Conservation (phyloP, 2,329 filamentous ascomycete genomes). For the Dactylellina parvicollis region DNA sequence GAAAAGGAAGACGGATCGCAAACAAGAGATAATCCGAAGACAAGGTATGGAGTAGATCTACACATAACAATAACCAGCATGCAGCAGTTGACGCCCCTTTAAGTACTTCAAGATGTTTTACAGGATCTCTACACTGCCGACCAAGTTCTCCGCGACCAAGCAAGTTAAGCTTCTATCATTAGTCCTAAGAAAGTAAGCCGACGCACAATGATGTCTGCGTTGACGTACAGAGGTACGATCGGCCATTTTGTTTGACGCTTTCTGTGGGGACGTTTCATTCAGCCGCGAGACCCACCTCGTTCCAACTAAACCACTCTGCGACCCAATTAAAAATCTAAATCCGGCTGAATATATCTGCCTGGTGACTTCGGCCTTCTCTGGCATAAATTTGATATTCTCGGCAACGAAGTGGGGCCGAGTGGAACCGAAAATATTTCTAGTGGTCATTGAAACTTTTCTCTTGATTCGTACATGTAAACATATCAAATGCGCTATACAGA, state of each 20-base stretch:
- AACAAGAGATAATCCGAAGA: too few relatives aligned
- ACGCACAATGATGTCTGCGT: slow-evolving; percentile 29
- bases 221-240: slow-evolving; percentile 27
- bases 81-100: not conserved
- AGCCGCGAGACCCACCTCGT: slow-evolving; percentile 21
- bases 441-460: too few relatives aligned
- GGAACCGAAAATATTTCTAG: too few relatives aligned
- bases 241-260: slow-evolving; percentile 8
- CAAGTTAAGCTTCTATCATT: slow-evolving; percentile 7
- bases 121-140: not conserved
- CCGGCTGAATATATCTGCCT: not conserved
- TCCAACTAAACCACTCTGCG: not conserved
- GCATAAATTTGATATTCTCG: not conserved
- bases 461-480: too few relatives aligned
- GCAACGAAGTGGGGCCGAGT: not conserved
- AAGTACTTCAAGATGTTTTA: not conserved
- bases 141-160: not conserved
- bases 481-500: too few relatives aligned
- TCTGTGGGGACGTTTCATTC: slow-evolving; percentile 37
- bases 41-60: too few relatives aligned
- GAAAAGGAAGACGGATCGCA: too few relatives aligned
- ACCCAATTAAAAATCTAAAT: slow-evolving; percentile 7
- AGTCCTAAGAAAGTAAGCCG: not conserved
- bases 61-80: too few relatives aligned
- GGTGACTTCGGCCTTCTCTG: not conserved